Evolutionary conservation across 345 rosid genomes (phyloP), one percentile per base, ranked within the genome.

Genomic region (Citropsis articulata): DNA sequence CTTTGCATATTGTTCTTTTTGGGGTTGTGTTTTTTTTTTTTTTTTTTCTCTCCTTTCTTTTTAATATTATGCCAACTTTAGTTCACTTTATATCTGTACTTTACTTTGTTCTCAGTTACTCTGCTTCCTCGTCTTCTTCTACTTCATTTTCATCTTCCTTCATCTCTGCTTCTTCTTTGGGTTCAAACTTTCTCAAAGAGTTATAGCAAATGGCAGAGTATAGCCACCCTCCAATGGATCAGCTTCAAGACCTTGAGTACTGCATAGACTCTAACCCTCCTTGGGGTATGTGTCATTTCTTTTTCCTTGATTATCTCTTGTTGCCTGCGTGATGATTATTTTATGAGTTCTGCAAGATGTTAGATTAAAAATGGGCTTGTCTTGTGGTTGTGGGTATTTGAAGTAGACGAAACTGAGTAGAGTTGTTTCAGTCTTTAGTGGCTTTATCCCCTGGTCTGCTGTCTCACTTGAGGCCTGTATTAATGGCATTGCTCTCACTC

Each of bases 201-300:
- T 80, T 77, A 33, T 9, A 74, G 61, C 78, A 53, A 81, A 90
- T 90, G 96, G 92, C 94, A 55, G 96, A 89, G 55, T 88, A 88
- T 35, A 84, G 71, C 40, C 94, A 92, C 77, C 96, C 87, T 79
- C 99, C 99, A 27, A 91, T 94, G 87, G 99, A 97, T 73, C 98
- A 93, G 80, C 98, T 94, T 78, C 97, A 90, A 80, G 97, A 93
- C 90, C 99, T 97, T 68, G 93, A 97, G 80, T 97, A 92, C 88
- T 96, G 99, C 95, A 96, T 96, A 90, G 97, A 96, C 91, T 96
- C 99, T 79, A 96, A 94, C 81, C 98, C 99, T 82, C 85, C 99
- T 79, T 96, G 99, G 99, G 88, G 99, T 96, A 80, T 50, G 86
- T 78, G 84, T 56, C 69, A 78, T 72, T 72, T 66, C 38, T 21